These are phyloP conservation scores for Wickerhamiella occidentalis DNA, from an alignment of 805 yeast species.

Conservation along the genomic window DNA sequence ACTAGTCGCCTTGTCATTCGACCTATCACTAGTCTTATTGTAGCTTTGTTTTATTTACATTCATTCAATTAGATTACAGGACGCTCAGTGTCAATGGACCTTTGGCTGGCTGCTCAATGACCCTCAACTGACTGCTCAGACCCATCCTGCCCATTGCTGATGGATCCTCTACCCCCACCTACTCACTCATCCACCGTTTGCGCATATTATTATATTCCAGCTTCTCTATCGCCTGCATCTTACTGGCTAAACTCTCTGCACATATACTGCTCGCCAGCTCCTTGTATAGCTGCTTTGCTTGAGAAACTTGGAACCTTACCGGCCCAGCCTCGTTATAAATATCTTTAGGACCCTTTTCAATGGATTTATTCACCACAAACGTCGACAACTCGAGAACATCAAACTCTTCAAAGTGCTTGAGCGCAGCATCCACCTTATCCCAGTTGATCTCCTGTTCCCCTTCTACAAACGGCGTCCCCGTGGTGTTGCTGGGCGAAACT, in stretches of 20 bases:
- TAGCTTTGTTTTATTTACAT: no score
- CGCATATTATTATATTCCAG: slow-evolving; percentile 16
- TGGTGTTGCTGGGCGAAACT: neutral
- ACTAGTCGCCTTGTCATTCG: no score
- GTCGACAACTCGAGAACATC: slow-evolving; percentile 21
- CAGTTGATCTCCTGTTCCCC: slow-evolving; percentile 16
- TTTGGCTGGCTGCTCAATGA: no score
- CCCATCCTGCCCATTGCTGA: no score
- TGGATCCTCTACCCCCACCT: no score
- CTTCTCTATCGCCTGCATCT: slow-evolving; percentile 15
- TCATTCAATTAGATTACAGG: no score
- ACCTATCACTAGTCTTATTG: no score
- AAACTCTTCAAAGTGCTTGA: slow-evolving; percentile 16
- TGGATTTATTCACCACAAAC: slow-evolving; percentile 17
- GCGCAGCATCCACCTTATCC: slow-evolving; percentile 19
- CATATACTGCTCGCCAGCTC: slow-evolving; percentile 17
- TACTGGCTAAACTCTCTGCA: slow-evolving; percentile 15
- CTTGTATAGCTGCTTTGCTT: slow-evolving; percentile 16
- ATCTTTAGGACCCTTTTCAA: slow-evolving; percentile 21
- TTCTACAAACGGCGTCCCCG: neutral
- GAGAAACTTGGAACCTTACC: slow-evolving; percentile 20
- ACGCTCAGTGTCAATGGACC: no score
- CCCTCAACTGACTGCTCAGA: no score
- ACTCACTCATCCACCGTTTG: slow-evolving; percentile 14
- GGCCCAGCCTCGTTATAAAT: slow-evolving; percentile 24